Conservation (phyloP, 768 basidiomycete species). For the Kwoniella shandongensis region DNA sequence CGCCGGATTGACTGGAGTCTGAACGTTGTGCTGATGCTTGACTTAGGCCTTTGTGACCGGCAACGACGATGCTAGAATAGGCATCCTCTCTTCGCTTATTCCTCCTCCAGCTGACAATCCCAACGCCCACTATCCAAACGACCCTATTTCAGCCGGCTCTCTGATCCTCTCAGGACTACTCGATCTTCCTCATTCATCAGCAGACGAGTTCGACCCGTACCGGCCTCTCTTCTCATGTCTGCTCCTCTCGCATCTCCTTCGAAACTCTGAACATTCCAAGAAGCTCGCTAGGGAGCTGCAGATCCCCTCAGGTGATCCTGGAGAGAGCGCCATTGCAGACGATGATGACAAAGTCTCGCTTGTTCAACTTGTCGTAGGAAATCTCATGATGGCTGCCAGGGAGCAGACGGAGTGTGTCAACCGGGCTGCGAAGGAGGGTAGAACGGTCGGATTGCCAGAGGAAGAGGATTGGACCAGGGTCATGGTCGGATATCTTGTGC, state of each 20-base stretch:
- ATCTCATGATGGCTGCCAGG: slow-evolving; percentile 80
- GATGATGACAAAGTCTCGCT: slow-evolving; percentile 64
- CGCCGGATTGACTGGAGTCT: too few relatives aligned
- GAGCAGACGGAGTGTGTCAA: slow-evolving; percentile 57
- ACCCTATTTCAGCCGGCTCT: slow-evolving; percentile 50
- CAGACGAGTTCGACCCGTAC: slow-evolving; percentile 50
- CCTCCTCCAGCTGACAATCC: slow-evolving; percentile 25
- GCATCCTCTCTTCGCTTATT: slow-evolving; percentile 51
- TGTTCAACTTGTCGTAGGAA: slow-evolving; percentile 82
- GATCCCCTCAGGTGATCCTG: slow-evolving; percentile 39
- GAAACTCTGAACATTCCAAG: slow-evolving; percentile 57
- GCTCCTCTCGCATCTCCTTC: slow-evolving; percentile 50
- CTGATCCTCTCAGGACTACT: slow-evolving; percentile 55
- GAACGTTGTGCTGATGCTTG: slow-evolving; percentile 3
- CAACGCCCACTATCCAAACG: slow-evolving; percentile 27
- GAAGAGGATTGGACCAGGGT: slow-evolving; percentile 86
- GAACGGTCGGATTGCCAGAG: slow-evolving; percentile 59
- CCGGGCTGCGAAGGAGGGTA: slow-evolving; percentile 62
- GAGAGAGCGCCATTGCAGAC: slow-evolving; percentile 45
- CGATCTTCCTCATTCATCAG: slow-evolving; percentile 41
- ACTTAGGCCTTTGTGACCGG: slow-evolving; percentile 52
- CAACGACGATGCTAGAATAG: slow-evolving; percentile 54
- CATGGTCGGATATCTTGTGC: slow-evolving; percentile 76
- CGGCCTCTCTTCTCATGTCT: slow-evolving; percentile 53
- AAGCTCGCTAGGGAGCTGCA: slow-evolving; percentile 55